Base-by-base conservation (phyloP, 2,329 filamentous ascomycete genomes). In the Cadophora gregata region DNA sequence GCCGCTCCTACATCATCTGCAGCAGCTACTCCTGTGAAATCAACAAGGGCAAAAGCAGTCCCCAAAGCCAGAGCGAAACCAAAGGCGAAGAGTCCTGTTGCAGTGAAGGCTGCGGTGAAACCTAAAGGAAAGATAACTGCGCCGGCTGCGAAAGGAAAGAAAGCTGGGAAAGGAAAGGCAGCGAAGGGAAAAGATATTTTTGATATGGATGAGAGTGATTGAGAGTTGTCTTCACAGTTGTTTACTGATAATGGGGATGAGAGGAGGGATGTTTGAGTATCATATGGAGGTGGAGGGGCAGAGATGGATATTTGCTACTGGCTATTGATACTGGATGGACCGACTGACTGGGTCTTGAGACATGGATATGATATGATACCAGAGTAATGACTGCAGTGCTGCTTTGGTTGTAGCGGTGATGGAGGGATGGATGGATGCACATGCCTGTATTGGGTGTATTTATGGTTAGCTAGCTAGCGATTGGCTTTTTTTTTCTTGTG, bases 51-150 rank as follows among this genome's bases (percentile, higher is more conserved):
- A n/a, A 66, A 63, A 16, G 36, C n/a, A 19, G 42, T 12, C 6
- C 42, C 42, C 2, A 47, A 47, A 36, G 38, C 61, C 25, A 70
- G 62, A 60, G 58, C 65, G 5, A 68, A 66, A 21, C 48, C 60
- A 4, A 67, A 63, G 12, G 33, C 63, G 4, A 59, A 62, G 10
- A 66, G 59, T n/a, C 31, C 61, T 48, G 42, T 55, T 29, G 27
- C 29, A 5, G 33, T 25, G 10, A 64, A 69, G 48, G 24, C 62
- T 27, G 42, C 59, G 31, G 61, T 60, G 10, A 71, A 65, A 31
- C 33, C 55, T 0, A 67, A 64, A 29, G 38, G 29, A 8, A 47
- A 56, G 25, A n/a, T n/a, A n/a, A n/a, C n/a, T n/a, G 62, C 59
- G 33, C 58, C 24, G 7, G 24, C 45, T 14, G 42, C 14, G 25